These are phyloP conservation scores for Salix brachista DNA, from an alignment of 345 rosid species.

Conservation along the genomic window DNA sequence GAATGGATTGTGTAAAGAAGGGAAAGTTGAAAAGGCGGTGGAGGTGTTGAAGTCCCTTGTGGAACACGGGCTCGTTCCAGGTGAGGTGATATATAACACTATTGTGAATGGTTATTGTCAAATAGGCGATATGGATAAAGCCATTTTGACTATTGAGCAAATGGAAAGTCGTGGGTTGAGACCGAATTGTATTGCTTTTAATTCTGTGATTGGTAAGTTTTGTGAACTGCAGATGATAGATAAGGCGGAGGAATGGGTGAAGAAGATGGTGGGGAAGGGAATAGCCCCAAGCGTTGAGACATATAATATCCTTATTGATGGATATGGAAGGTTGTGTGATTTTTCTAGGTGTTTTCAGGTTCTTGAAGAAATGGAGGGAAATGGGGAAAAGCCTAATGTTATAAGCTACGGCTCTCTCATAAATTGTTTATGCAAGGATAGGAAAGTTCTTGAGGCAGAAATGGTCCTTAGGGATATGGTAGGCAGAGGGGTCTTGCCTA, in stretches of 20 bases:
- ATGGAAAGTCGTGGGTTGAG: conserved; percentile 61
- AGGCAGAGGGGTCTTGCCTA: conserved; percentile 52
- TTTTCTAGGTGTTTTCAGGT: conserved; percentile 63
- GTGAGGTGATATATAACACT: conserved; percentile 53
- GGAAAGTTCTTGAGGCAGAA: conserved; percentile 75
- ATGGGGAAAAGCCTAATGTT: conserved; percentile 55
- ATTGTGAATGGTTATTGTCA: conserved; percentile 65
- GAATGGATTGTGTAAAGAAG: conserved; percentile 61
- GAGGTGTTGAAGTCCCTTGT: conserved; percentile 48
- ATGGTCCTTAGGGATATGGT: conserved; percentile 58
- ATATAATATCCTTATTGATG: conserved; percentile 57
- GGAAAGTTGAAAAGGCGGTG: conserved; percentile 58
- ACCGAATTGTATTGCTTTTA: conserved; percentile 55
- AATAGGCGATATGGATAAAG: conserved; percentile 46
- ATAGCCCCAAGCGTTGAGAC: conserved; percentile 56
- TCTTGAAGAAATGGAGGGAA: conserved; percentile 74
- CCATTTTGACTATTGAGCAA: conserved; percentile 33
- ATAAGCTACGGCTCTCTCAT: conserved; percentile 70
- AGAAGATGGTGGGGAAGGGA: conserved; percentile 59
- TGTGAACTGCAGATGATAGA: conserved; percentile 56
- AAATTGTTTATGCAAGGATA: conserved; percentile 60
- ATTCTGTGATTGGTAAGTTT: conserved; percentile 53
- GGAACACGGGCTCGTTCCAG: conserved; percentile 44
- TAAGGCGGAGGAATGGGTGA: conserved; percentile 57
- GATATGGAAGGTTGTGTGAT: conserved; percentile 54